A percentile compares a stretch with the other conserved stretches of the same genome.
Evolutionary conservation across 2,329 filamentous ascomycete species (phyloP).

Genomic region (Hypoxylon sp.): DNA sequence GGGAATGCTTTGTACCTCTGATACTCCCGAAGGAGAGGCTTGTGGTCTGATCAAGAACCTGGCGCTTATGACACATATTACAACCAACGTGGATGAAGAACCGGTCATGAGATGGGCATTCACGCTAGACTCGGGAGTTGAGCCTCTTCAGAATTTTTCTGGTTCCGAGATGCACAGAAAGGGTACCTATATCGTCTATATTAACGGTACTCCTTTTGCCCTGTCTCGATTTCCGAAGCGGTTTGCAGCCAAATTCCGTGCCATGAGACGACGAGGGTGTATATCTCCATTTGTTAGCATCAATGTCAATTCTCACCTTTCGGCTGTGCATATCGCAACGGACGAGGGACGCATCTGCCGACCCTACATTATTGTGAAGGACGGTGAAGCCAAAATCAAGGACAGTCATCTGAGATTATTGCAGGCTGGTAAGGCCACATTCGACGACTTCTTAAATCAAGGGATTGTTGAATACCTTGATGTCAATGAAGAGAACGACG

Average conservation of each 20-base stretch:
- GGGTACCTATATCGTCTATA: conserved; percentile 89
- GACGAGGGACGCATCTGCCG: conserved; percentile 97
- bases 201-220: conserved; percentile 95
- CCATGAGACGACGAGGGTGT: conserved; percentile 87
- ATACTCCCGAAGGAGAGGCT: conserved; percentile 98
- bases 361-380: conserved; percentile 94
- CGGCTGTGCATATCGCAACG: conserved; percentile 93
- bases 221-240: conserved; percentile 87
- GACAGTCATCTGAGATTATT: conserved; percentile 83
- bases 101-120: conserved; percentile 90
- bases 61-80: conserved; percentile 99
- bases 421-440: conserved; percentile 85
- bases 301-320: conserved; percentile 93
- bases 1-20: conserved; percentile 96
- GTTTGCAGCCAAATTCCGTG: conserved; percentile 87
- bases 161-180: conserved; percentile 88
- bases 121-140: conserved; percentile 86
- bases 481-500: conserved; percentile 98
- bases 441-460: conserved; percentile 92
- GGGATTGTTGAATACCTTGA: conserved; percentile 97
- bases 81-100: conserved; percentile 93
- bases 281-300: conserved; percentile 98
- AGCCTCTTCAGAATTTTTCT: conserved; percentile 75
- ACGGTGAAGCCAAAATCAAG: conserved; percentile 84
- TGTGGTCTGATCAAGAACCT: conserved; percentile 98